phyloP scores from a whole-genome alignment of 352 stramenopile genomes.

The Nothophytophthora sp. region DNA sequence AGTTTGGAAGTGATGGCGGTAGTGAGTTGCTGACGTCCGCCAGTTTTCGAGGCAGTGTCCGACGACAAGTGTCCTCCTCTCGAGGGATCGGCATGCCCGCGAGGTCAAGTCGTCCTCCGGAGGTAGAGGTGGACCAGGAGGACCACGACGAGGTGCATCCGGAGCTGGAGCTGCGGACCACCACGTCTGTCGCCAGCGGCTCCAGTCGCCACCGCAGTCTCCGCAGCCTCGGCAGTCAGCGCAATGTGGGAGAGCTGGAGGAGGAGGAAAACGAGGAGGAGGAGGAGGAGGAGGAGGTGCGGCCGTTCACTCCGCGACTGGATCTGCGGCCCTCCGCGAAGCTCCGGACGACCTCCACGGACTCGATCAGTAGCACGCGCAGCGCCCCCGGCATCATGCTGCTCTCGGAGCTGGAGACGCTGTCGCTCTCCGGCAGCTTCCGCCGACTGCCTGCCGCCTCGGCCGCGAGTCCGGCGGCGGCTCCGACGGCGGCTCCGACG shows the following conservation, averaged over 20 bases:
- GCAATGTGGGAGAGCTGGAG: conserved; percentile 21
- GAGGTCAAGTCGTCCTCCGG: conserved; percentile 4
- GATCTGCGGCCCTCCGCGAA: conserved; percentile 32
- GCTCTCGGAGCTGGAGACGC: conserved; percentile 61
- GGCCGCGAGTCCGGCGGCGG: conserved; percentile 8
- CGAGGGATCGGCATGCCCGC: conserved; percentile 9
- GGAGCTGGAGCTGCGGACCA: conserved; percentile 26
- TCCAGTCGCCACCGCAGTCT: conserved; percentile 22
- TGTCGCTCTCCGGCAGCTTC: conserved; percentile 65
- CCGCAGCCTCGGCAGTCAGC: conserved; percentile 21
- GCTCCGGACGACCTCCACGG: conserved; percentile 41
- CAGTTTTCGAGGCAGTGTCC: conserved; percentile 27
- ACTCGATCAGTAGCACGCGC: conserved; percentile 33
- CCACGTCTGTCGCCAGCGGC: conserved; percentile 16
- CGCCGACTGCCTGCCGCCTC: conserved; percentile 25
- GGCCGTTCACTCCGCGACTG: conserved; percentile 9
- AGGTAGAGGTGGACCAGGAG: conserved; percentile 31
- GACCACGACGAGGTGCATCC: conserved; percentile 18
- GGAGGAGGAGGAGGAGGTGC: conserved; percentile 20
- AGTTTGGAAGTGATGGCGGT: conserved; percentile 43
- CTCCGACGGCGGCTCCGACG: conserved; percentile 11
- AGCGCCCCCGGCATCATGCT: conserved; percentile 57
- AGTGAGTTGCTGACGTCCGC: conserved; percentile 16
- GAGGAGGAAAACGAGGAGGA: conserved; percentile 26
- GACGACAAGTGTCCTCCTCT: conserved; percentile 10